Percentiles rank a stretch among this genome's conserved stretches.
Conservation (phyloP, 139 green algal species). For the Deuterostichococcus epilithicus region DNA sequence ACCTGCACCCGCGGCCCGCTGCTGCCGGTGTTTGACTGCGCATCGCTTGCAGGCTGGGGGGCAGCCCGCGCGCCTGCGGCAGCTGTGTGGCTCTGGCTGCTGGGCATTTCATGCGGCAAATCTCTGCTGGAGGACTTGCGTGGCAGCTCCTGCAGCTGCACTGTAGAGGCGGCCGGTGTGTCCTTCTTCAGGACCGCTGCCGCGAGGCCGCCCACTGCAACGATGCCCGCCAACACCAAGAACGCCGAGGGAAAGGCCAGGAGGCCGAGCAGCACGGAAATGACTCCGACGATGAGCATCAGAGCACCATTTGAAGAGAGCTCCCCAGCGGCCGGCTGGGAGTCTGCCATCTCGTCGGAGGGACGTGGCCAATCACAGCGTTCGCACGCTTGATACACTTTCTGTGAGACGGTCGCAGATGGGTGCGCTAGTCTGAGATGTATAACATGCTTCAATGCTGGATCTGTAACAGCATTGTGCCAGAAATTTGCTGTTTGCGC, state of each 20-base stretch:
- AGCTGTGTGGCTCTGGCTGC: not conserved
- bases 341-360: not conserved
- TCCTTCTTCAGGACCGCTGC: not conserved
- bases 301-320: not conserved
- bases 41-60: too few species aligned
- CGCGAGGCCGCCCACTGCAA: not conserved
- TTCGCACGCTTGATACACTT: too few species aligned
- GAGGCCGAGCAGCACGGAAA: not conserved
- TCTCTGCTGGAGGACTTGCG: not conserved
- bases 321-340: too few species aligned
- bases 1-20: too few species aligned
- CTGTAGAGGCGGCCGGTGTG: not conserved
- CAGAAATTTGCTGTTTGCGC: too few species aligned
- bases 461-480: too few species aligned
- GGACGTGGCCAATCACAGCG: too few species aligned
- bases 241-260: not conserved
- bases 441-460: too few species aligned
- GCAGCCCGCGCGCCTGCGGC: not conserved
- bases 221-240: not conserved
- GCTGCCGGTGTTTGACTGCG: not conserved
- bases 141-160: not conserved
- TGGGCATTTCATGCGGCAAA: not conserved
- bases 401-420: too few species aligned
- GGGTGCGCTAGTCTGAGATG: too few species aligned
- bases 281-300: not conserved